Evolutionary conservation across 2,329 filamentous ascomycete genomes (phyloP).

Genomic region (Dactylellina sp.): DNA sequence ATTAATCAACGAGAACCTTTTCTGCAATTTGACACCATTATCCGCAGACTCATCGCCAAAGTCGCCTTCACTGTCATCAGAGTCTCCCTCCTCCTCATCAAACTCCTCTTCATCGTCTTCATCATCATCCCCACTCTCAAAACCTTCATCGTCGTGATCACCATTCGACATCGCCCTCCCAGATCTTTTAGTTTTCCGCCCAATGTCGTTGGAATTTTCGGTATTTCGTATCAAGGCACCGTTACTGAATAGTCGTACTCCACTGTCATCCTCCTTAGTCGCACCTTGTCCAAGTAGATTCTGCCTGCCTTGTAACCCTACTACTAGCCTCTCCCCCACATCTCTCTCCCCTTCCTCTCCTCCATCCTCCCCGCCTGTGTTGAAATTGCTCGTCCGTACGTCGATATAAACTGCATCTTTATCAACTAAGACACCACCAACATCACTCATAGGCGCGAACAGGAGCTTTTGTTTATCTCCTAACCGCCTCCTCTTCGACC

Average conservation of each 20-base stretch:
- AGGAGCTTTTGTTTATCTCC: constrained; percentile 97
- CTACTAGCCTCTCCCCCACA: constrained; percentile 94
- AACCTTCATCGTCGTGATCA: constrained; percentile 66
- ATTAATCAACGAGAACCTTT: constrained; percentile 64
- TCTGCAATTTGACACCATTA: constrained; percentile 62
- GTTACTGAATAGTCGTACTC: constrained; percentile 85
- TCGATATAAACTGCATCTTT: constrained; percentile 96
- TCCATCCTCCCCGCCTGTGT: constrained; percentile 66
- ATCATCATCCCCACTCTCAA: constrained; percentile 62
- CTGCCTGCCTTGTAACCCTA: constrained; percentile 85
- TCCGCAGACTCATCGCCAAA: constrained; percentile 64
- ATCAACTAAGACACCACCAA: constrained; percentile 93
- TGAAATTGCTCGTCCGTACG: constrained; percentile 77
- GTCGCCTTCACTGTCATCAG: constrained; percentile 69
- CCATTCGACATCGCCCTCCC: constrained; percentile 69
- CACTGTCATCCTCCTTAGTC: constrained; percentile 69
- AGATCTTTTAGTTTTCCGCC: constrained; percentile 72
- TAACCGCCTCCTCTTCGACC: constrained; percentile 74
- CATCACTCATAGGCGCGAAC: constrained; percentile 98
- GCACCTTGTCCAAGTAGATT: constrained; percentile 80
- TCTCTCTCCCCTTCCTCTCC: constrained; percentile 77
- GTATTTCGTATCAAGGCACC: constrained; percentile 75
- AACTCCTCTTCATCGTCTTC: constrained; percentile 73
- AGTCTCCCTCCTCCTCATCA: constrained; percentile 69
- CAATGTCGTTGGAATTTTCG: constrained; percentile 69